phyloP scores from a whole-genome alignment of 208 protist species.

The Histomonas meleagridis region DNA sequence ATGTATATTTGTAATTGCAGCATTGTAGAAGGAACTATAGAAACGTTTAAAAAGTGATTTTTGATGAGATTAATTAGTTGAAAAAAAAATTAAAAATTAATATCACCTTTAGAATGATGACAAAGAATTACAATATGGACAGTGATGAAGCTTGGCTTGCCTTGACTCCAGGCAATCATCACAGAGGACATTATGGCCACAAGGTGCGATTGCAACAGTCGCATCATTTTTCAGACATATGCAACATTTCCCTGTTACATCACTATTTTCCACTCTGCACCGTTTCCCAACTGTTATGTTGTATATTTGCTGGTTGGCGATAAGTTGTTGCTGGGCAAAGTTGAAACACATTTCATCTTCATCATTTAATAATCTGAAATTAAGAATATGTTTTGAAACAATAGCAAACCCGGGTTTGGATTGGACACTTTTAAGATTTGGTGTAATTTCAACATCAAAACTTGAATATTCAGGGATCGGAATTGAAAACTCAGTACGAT shows the following conservation, averaged over 20 bases:
- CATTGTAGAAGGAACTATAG: too few relatives aligned
- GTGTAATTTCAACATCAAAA: background rate
- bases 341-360: background rate
- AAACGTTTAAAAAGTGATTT: too few relatives aligned
- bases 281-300: too few relatives aligned
- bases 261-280: too few relatives aligned
- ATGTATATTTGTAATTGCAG: too few relatives aligned
- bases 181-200: background rate
- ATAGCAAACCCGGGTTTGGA: background rate
- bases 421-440: background rate
- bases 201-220: background rate
- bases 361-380: background rate
- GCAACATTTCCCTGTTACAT: too few relatives aligned
- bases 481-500: background rate
- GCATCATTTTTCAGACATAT: background rate
- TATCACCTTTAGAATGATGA: too few relatives aligned
- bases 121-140: background rate
- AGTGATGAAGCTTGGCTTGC: background rate
- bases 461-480: background rate
- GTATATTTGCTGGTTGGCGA: too few relatives aligned
- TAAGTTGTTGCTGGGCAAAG: background rate
- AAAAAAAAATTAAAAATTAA: too few relatives aligned
- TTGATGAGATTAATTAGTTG: too few relatives aligned
- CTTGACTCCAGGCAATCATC: background rate
- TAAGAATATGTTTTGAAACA: background rate